Base-by-base conservation (phyloP, 2,329 filamentous ascomycete species). In the Penicillium italicum region DNA sequence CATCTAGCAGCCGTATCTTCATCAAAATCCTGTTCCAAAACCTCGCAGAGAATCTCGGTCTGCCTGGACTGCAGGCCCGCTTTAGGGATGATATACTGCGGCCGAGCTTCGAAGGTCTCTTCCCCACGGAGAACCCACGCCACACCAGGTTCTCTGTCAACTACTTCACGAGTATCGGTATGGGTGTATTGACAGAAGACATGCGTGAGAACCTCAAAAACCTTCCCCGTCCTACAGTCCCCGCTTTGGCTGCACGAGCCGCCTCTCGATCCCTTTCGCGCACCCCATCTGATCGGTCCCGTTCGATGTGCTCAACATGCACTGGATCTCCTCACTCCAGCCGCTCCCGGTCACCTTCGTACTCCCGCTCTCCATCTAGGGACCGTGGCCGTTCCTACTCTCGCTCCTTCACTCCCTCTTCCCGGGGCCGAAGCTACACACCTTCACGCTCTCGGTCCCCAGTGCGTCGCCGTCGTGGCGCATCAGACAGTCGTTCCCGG, bases 91-190 rank as follows among this genome's bases (percentile, higher is more conserved):
- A 94, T 41, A 82, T 85, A 47, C 79, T 97, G 37, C 86, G 87
- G 58, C 85, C 91, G 47, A 89, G 84, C 70, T 85, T 97, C 56
- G 85, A 87, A 37, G 93, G 93, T 30, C 78, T 99, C 41, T 97
- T 99, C 80, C 94, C 94, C 0, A 87, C 80, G 58, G 92, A 97
- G 72, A 90, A 91, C 67, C 85, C 91, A 24, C 87, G 90, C 69
- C 94, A 97, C 74, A 91, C 92, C 37, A 86, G 93, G 51, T 99
- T 99, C 80, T 90, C 92, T 48, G 96, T 99, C 85, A 99, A 99
- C 76, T 99, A 97, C 81, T 97, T 99, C 74, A 99, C 94, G 10
- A 94, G 91, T 67, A 96, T 99, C 67, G 91, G 92, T 56, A 95
- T 99, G 89, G 94, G 94, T 70, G 85, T 85, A 24, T 82, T 99